A percentile compares a stretch with the other conserved stretches of the same genome.
Evolutionary conservation across 2,329 filamentous ascomycete genomes (phyloP).

Genomic region (Hypomyces perniciosus): DNA sequence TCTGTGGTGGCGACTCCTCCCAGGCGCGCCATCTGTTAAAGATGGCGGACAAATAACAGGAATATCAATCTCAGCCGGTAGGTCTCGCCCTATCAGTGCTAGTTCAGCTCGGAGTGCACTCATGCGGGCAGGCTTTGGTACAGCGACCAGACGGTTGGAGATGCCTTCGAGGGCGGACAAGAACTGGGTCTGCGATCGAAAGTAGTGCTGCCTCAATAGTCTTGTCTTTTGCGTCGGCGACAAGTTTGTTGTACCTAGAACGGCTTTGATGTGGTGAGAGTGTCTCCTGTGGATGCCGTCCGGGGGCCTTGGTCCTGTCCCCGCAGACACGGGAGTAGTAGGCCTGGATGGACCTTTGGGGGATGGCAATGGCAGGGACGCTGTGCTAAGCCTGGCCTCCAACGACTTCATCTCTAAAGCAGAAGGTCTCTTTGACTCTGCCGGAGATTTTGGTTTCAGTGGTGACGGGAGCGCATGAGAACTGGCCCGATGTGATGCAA

Average conservation of each 20-base stretch:
- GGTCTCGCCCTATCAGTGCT: constrained; percentile 71
- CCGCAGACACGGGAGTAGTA: constrained; percentile 52
- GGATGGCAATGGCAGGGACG: constrained; percentile 60
- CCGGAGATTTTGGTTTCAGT: constrained; percentile 26
- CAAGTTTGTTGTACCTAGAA: constrained; percentile 55
- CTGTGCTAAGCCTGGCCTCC: constrained; percentile 60
- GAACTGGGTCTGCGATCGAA: constrained; percentile 74
- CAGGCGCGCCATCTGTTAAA: constrained; percentile 64
- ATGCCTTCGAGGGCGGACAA: constrained; percentile 75
- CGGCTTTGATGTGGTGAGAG: constrained; percentile 53
- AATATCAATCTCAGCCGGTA: constrained; percentile 79
- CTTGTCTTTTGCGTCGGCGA: constrained; percentile 62
- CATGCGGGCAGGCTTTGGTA: constrained; percentile 73
- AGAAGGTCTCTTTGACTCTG: constrained; percentile 39
- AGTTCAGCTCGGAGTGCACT: constrained; percentile 77
- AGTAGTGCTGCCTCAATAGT: constrained; percentile 73
- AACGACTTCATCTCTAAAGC: constrained; percentile 47
- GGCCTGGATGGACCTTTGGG: constrained; percentile 48
- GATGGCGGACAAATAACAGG: constrained; percentile 74
- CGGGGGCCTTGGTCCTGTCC: constrained; percentile 38
- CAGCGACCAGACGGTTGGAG: constrained; percentile 74
- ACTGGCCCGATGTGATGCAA: constrained; percentile 21
- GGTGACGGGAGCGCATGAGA: constrained; percentile 20
- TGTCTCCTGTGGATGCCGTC: constrained; percentile 52
- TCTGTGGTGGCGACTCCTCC: constrained; percentile 71